Conservation (phyloP, 2,329 filamentous ascomycete genomes). For the Ceratocystis harringtonii region DNA sequence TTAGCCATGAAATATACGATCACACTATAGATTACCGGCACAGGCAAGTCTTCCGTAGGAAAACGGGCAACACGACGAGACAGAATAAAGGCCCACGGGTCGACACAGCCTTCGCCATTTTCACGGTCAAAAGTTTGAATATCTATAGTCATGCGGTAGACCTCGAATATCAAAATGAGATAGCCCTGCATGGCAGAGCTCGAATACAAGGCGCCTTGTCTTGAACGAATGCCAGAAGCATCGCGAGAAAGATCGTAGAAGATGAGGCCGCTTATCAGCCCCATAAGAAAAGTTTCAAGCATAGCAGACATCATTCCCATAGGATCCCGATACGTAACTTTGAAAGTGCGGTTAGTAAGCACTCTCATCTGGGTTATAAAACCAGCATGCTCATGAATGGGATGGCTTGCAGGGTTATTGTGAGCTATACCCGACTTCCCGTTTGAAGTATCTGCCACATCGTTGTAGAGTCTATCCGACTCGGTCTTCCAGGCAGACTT, state of each 20-base stretch:
- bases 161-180: conserved; percentile 60
- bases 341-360: conserved; percentile 52
- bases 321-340: conserved; percentile 60
- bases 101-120: conserved; percentile 55
- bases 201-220: conserved; percentile 58
- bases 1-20: conserved; percentile 70
- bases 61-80: conserved; percentile 55
- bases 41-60: conserved; percentile 56
- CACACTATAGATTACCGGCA: conserved; percentile 53
- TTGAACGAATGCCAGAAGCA: conserved; percentile 56
- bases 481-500: conserved; percentile 43
- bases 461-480: conserved; percentile 3
- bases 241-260: conserved; percentile 52
- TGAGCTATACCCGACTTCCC: not conserved
- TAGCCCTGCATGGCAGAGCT: conserved; percentile 60
- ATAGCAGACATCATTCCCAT: conserved; percentile 59
- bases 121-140: conserved; percentile 65
- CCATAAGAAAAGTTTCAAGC: conserved; percentile 55
- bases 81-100: conserved; percentile 52
- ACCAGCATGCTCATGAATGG: conserved; percentile 32
- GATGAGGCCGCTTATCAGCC: conserved; percentile 56
- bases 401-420: conserved; percentile 16
- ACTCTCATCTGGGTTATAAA: conserved; percentile 50
- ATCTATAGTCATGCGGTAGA: conserved; percentile 58
- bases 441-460: not conserved